Conservation (phyloP, 2,329 filamentous ascomycete genomes). For the Aspergillus oerlinghausenensis region DNA sequence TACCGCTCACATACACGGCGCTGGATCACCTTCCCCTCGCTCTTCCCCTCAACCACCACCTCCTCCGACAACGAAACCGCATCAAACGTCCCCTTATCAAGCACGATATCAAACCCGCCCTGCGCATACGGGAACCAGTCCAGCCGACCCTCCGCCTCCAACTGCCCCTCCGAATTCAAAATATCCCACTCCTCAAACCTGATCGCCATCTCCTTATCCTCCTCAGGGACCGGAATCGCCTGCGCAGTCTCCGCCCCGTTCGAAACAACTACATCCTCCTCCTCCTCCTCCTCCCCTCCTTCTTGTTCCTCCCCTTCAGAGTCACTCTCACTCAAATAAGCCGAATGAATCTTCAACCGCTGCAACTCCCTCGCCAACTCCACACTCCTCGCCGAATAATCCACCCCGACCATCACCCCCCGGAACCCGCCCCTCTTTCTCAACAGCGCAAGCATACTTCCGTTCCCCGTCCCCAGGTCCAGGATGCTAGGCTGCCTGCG, state of each 20-base stretch:
- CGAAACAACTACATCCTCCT: slow-evolving; percentile 24
- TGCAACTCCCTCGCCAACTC: slow-evolving; percentile 66
- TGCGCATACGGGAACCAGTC: slow-evolving; percentile 38
- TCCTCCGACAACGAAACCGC: slow-evolving; percentile 68
- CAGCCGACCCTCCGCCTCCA: slow-evolving; percentile 15
- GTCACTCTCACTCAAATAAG: slow-evolving; percentile 29
- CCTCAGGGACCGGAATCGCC: background rate
- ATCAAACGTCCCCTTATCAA: slow-evolving; percentile 99
- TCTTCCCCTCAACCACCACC: slow-evolving; percentile 12
- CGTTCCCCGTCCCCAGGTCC: slow-evolving; percentile 92
- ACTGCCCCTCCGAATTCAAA: slow-evolving; percentile 41
- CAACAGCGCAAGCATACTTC: slow-evolving; percentile 80
- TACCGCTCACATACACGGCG: slow-evolving; percentile 71
- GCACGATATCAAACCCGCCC: slow-evolving; percentile 75
- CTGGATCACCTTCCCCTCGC: slow-evolving; percentile 19
- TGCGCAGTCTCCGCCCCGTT: background rate
- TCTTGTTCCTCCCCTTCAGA: slow-evolving; percentile 47
- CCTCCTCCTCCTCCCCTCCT: slow-evolving; percentile 49
- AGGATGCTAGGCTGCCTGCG: slow-evolving; percentile 51
- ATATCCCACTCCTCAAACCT: slow-evolving; percentile 63
- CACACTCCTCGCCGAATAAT: slow-evolving; percentile 76
- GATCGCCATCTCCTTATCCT: slow-evolving; percentile 25
- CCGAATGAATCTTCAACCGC: slow-evolving; percentile 27
- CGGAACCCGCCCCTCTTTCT: slow-evolving; percentile 60
- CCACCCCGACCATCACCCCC: slow-evolving; percentile 75